Percentiles rank a stretch among this genome's conserved stretches.
Conservation (phyloP, 176 grass and related monocot genomes). For the Aegilops longissima region DNA sequence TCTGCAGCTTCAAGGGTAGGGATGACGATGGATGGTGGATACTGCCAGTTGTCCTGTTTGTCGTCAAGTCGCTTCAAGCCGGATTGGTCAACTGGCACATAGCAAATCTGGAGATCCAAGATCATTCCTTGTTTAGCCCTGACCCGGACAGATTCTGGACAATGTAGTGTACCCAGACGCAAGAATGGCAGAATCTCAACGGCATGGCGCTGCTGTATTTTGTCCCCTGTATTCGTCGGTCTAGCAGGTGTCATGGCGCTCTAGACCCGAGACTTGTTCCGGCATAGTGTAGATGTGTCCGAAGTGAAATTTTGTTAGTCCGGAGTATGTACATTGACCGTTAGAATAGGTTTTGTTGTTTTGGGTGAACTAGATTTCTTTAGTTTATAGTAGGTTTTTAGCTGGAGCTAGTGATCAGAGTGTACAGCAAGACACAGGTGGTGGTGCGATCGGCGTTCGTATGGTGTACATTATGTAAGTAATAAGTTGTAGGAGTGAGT, state of each 20-base stretch:
- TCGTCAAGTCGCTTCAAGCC: constrained; percentile 72
- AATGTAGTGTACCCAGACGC: constrained; percentile 34
- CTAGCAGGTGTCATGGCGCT: neutral
- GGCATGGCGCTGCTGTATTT: constrained; percentile 9
- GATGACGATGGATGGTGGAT: constrained; percentile 88
- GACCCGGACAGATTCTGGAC: constrained; percentile 94
- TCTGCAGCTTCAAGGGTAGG: constrained; percentile 51
- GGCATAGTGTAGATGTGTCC: constrained; percentile 10
- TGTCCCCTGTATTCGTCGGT: neutral
- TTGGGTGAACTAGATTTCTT: neutral
- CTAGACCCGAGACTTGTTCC: neutral
- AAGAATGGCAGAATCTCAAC: neutral
- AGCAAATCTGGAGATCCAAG: constrained; percentile 88
- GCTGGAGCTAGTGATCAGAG: neutral
- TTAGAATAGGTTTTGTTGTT: constrained; percentile 15
- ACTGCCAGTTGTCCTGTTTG: constrained; percentile 60
- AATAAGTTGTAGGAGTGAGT: constrained; percentile 35
- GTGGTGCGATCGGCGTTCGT: neutral
- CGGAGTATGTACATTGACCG: neutral
- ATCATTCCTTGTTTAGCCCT: constrained; percentile 67
- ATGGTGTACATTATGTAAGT: constrained; percentile 54
- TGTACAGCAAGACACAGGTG: constrained; percentile 29
- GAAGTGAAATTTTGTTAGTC: constrained; percentile 1
- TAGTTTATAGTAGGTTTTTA: neutral
- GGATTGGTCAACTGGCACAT: constrained; percentile 79